Conservation (phyloP, 495 filamentous ascomycete genomes). For the Aspergillus heteromorphus region DNA sequence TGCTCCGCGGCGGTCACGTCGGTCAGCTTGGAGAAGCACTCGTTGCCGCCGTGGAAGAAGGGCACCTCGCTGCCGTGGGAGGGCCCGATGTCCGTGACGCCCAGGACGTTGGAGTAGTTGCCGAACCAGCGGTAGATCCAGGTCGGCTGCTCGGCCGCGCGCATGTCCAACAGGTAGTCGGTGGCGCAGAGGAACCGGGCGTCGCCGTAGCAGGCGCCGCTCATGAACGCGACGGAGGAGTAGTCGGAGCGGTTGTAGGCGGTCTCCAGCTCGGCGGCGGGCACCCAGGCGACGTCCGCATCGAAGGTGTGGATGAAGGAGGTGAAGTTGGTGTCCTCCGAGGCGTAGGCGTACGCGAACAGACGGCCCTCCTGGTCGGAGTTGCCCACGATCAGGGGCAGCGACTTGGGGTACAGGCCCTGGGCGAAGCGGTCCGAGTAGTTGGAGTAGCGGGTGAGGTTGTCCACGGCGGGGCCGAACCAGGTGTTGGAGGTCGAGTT, state of each 20-base stretch:
- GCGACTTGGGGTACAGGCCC: slow-evolving; percentile 17
- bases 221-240: slow-evolving; percentile 20
- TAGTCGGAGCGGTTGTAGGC: slow-evolving; percentile 19
- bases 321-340: slow-evolving; percentile 21
- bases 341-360: slow-evolving; percentile 18
- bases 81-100: slow-evolving; percentile 14
- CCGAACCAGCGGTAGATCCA: slow-evolving; percentile 28
- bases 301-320: slow-evolving; percentile 23
- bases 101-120: slow-evolving; percentile 19
- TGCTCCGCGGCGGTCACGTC: slow-evolving; percentile 19
- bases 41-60: slow-evolving; percentile 26
- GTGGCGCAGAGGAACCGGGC: slow-evolving; percentile 23
- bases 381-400: slow-evolving; percentile 25
- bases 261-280: slow-evolving; percentile 12
- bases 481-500: slow-evolving; percentile 26
- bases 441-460: slow-evolving; percentile 22
- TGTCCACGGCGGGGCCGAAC: slow-evolving; percentile 20
- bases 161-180: slow-evolving; percentile 19
- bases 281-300: slow-evolving; percentile 20
- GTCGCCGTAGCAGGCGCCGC: slow-evolving; percentile 24
- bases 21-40: slow-evolving; percentile 17
- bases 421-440: slow-evolving; percentile 17
- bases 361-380: slow-evolving; percentile 22
- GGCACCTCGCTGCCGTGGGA: slow-evolving; percentile 25
- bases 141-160: slow-evolving; percentile 16